These are phyloP conservation scores for Penicillium capsulatum DNA, from an alignment of 2,329 filamentous ascomycete genomes.

Conservation along the genomic window DNA sequence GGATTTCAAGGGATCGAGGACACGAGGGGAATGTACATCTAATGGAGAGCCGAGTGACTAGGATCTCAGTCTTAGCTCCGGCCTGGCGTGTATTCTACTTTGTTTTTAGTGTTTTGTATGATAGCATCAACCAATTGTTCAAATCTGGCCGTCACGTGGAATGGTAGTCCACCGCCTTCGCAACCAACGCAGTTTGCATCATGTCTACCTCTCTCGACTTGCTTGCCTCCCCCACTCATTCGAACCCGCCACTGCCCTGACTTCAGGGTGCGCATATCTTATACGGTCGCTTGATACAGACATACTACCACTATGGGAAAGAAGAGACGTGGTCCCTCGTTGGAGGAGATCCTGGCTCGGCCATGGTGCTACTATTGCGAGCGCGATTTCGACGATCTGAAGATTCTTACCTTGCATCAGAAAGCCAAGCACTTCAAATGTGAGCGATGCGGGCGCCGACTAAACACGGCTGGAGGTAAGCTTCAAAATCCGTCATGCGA, in stretches of 20 bases:
- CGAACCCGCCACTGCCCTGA: neutral
- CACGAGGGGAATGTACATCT: slow-evolving; percentile 11
- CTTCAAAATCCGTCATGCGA: slow-evolving; percentile 7
- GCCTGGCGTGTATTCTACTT: slow-evolving; percentile 11
- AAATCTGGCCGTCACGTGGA: slow-evolving; percentile 4
- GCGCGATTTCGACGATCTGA: slow-evolving; percentile 94
- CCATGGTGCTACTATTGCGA: slow-evolving; percentile 99
- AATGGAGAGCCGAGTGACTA: slow-evolving; percentile 5
- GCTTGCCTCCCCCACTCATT: neutral
- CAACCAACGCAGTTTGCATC: slow-evolving; percentile 1
- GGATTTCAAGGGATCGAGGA: neutral
- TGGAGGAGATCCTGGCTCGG: slow-evolving; percentile 81
- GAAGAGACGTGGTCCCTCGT: slow-evolving; percentile 80
- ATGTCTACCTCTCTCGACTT: neutral
- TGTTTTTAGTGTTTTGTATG: slow-evolving; percentile 14
- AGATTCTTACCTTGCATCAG: slow-evolving; percentile 93
- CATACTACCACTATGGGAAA: slow-evolving; percentile 63
- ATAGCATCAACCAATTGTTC: slow-evolving; percentile 9
- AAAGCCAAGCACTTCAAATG: slow-evolving; percentile 99
- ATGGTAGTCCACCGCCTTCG: neutral
- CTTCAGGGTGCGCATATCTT: neutral
- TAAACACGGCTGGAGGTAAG: slow-evolving; percentile 92
- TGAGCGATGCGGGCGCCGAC: slow-evolving; percentile 76
- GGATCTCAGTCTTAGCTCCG: neutral
- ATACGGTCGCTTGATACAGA: no score